A percentile compares a stretch with the other conserved stretches of the same genome.
Evolutionary conservation across 2,329 filamentous ascomycete species (phyloP).

Genomic region (Laburnicola sp.): DNA sequence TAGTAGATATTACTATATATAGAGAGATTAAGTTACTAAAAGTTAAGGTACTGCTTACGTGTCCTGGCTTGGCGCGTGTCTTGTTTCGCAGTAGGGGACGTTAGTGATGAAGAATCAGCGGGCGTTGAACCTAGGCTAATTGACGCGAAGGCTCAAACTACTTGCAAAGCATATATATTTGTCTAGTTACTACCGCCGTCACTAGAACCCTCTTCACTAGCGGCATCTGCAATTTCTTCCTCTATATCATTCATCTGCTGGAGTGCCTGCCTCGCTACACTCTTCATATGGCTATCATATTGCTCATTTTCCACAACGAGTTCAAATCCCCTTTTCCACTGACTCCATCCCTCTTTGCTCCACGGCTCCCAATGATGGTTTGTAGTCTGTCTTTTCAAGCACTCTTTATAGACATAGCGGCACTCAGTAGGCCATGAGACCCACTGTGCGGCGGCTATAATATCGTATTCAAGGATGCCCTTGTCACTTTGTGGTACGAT

Average conservation of each 20-base stretch:
- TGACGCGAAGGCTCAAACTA: too few relatives aligned
- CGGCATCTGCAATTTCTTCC: constrained; percentile 10
- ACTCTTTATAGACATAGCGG: neutral
- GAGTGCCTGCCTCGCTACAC: neutral
- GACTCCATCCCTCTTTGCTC: constrained; percentile 1
- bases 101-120: too few relatives aligned
- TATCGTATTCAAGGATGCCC: neutral
- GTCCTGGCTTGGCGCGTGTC: too few relatives aligned
- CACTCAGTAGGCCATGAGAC: constrained; percentile 1
- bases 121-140: too few relatives aligned
- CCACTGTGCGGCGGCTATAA: constrained; percentile 2
- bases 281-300: neutral
- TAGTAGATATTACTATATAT: too few relatives aligned
- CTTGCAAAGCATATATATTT: too few relatives aligned
- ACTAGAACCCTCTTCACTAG: neutral
- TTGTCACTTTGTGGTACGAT: neutral
- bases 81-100: too few relatives aligned
- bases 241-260: constrained; percentile 7
- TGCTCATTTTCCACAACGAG: neutral
- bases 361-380: constrained; percentile 1
- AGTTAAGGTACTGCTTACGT: too few relatives aligned
- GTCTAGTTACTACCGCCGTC: too few relatives aligned
- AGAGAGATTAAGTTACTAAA: too few relatives aligned
- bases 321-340: neutral
- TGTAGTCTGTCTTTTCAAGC: constrained; percentile 3